These are phyloP conservation scores for Mrakia frigida DNA, from an alignment of 768 basidiomycete species.

Conservation along the genomic window DNA sequence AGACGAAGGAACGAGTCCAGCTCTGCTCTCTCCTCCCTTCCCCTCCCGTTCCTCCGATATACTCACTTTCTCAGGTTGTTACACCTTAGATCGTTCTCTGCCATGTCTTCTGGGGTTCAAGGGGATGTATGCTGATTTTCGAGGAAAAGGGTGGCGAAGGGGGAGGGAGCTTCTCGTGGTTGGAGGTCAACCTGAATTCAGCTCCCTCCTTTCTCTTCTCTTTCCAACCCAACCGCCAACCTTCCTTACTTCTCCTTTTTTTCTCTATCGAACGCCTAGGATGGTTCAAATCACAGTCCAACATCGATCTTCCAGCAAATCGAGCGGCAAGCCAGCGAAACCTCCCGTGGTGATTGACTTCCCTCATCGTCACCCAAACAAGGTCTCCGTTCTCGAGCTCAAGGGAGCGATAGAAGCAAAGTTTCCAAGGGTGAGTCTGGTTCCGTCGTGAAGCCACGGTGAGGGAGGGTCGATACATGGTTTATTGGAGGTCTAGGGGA, in stretches of 20 bases:
- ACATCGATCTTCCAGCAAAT: conserved; percentile 38
- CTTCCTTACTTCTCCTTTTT: background rate
- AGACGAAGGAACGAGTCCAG: conserved; percentile 1
- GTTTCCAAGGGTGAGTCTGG: conserved; percentile 51
- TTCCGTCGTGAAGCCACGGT: conserved; percentile 38
- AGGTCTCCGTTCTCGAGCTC: conserved; percentile 61
- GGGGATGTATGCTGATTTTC: background rate
- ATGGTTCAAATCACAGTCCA: conserved; percentile 60
- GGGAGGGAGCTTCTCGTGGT: background rate
- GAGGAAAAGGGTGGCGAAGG: too few relatives aligned
- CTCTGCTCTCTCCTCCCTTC: background rate
- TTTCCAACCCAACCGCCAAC: background rate
- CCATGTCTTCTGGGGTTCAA: background rate
- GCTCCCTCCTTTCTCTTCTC: background rate
- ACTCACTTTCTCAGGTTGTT: conserved; percentile 26
- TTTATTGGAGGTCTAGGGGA: too few relatives aligned
- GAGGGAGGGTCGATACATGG: conserved; percentile 21
- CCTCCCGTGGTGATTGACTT: conserved; percentile 43
- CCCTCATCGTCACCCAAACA: conserved; percentile 38
- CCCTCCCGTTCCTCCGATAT: background rate
- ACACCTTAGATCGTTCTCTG: conserved; percentile 28
- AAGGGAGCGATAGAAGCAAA: conserved; percentile 60
- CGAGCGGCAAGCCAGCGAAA: conserved; percentile 44
- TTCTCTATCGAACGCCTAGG: background rate
- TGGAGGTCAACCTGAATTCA: background rate